A percentile compares a stretch with the other conserved stretches of the same genome.
Conservation (phyloP, 768 basidiomycete species). For the Lentinula detonsa region DNA sequence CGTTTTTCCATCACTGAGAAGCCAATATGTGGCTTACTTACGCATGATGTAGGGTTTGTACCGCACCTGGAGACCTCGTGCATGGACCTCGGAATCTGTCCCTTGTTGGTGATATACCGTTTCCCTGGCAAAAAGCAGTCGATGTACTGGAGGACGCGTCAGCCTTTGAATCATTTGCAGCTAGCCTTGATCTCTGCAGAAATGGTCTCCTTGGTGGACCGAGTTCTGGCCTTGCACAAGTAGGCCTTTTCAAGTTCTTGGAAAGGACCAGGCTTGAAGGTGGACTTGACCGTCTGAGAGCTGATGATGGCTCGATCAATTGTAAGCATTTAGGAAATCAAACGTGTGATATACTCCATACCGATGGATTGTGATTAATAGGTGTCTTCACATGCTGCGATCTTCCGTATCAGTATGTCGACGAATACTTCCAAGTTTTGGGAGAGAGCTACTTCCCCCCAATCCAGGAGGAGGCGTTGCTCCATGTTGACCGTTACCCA, state of each 20-base stretch:
- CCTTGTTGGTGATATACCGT: constrained; percentile 17
- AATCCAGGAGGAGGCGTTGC: constrained; percentile 15
- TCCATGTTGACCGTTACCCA: constrained; percentile 17
- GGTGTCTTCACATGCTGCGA: constrained; percentile 20
- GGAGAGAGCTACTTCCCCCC: constrained; percentile 15
- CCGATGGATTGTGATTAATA: not conserved
- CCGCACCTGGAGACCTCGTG: constrained; percentile 16
- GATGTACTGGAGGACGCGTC: constrained; percentile 17
- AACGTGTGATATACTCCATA: not conserved
- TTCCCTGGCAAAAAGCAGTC: constrained; percentile 18
- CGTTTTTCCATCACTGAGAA: not conserved
- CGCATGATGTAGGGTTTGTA: constrained; percentile 11
- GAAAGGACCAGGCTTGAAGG: constrained; percentile 13
- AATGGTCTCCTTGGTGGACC: constrained; percentile 19
- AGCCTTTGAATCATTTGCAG: constrained; percentile 15
- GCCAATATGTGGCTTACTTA: not conserved
- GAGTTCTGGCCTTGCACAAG: constrained; percentile 15
- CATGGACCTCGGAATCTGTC: constrained; percentile 16
- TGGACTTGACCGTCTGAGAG: constrained; percentile 12
- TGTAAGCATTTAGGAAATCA: constrained; percentile 8
- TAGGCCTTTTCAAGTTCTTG: constrained; percentile 18
- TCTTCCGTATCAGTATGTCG: constrained; percentile 19
- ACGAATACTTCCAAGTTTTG: constrained; percentile 16
- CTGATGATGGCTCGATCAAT: constrained; percentile 13
- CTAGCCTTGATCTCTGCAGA: constrained; percentile 17